Percentiles rank a stretch among this genome's conserved stretches.
These are phyloP conservation scores for Russula brevipes DNA, from an alignment of 768 basidiomycete species.

Conservation along the genomic window DNA sequence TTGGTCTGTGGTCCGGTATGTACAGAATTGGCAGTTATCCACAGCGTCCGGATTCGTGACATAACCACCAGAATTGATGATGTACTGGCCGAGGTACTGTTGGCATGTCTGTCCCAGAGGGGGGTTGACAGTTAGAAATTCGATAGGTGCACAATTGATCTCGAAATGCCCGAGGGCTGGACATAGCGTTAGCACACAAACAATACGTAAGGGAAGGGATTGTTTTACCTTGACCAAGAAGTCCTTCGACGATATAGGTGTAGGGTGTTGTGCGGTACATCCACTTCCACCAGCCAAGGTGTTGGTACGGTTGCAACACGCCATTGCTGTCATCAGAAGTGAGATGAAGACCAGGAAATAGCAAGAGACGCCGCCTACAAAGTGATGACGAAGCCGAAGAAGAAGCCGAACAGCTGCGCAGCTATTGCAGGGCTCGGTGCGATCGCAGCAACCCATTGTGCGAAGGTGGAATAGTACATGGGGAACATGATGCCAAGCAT, in stretches of 20 bases:
- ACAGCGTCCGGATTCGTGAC: slow-evolving; percentile 39
- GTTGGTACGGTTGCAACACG: slow-evolving; percentile 42
- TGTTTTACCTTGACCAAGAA: slow-evolving; percentile 43
- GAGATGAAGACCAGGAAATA: neutral
- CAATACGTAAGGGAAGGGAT: neutral
- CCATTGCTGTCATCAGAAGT: slow-evolving; percentile 35
- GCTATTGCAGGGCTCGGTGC: slow-evolving; percentile 40
- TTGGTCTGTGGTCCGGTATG: slow-evolving; percentile 51
- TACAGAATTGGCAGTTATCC: slow-evolving; percentile 48
- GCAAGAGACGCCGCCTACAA: slow-evolving; percentile 34
- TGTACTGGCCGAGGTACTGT: slow-evolving; percentile 42
- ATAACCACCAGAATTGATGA: slow-evolving; percentile 43
- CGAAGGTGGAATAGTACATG: slow-evolving; percentile 42
- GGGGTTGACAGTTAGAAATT: slow-evolving; percentile 52
- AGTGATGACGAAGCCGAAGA: slow-evolving; percentile 40
- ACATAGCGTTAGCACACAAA: neutral
- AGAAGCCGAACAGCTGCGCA: slow-evolving; percentile 35
- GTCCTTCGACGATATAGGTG: slow-evolving; percentile 38
- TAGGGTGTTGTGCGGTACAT: slow-evolving; percentile 36
- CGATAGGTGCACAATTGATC: slow-evolving; percentile 54
- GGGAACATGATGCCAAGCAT: slow-evolving; percentile 37
- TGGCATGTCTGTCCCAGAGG: slow-evolving; percentile 45
- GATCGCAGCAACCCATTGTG: slow-evolving; percentile 40
- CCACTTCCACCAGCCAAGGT: slow-evolving; percentile 44
- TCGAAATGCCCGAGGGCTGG: slow-evolving; percentile 46